Evolutionary conservation across 495 filamentous ascomycete genomes (phyloP).

Genomic region (Astrothelium subdiscretum): DNA sequence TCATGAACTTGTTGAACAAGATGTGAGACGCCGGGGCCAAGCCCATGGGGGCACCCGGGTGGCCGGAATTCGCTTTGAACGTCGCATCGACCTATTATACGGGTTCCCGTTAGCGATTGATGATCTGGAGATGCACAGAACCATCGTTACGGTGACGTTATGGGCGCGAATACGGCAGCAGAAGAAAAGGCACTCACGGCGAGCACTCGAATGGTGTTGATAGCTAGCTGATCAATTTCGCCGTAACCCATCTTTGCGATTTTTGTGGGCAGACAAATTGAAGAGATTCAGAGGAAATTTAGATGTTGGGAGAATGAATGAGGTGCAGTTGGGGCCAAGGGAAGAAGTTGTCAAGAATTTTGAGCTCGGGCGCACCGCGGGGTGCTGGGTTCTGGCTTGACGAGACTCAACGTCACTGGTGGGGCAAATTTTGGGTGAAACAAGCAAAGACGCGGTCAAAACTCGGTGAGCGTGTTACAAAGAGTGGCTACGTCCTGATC

Average conservation of each 20-base stretch:
- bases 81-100: constrained; percentile 83
- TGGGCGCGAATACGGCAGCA: constrained; percentile 4
- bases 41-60: constrained; percentile 98
- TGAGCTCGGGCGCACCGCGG: neutral
- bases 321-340: neutral
- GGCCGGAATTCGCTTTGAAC: constrained; percentile 87
- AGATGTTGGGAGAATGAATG: neutral
- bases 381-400: neutral
- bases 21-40: constrained; percentile 97
- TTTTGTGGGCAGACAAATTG: neutral
- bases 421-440: too few species aligned
- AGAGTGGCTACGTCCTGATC: too few species aligned
- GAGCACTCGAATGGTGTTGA: constrained; percentile 95
- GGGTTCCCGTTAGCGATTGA: constrained; percentile 24
- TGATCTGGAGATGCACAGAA: constrained; percentile 4
- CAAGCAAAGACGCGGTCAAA: too few species aligned
- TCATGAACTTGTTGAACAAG: constrained; percentile 98
- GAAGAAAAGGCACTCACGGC: constrained; percentile 53
- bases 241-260: constrained; percentile 73
- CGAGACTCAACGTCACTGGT: neutral
- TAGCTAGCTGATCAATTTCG: constrained; percentile 73
- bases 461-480: too few species aligned
- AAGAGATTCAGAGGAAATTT: neutral
- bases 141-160: constrained; percentile 8
- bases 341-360: too few species aligned